Conservation (phyloP, 371 early-diverging fungal species). For the Actinomortierella wolfii region DNA sequence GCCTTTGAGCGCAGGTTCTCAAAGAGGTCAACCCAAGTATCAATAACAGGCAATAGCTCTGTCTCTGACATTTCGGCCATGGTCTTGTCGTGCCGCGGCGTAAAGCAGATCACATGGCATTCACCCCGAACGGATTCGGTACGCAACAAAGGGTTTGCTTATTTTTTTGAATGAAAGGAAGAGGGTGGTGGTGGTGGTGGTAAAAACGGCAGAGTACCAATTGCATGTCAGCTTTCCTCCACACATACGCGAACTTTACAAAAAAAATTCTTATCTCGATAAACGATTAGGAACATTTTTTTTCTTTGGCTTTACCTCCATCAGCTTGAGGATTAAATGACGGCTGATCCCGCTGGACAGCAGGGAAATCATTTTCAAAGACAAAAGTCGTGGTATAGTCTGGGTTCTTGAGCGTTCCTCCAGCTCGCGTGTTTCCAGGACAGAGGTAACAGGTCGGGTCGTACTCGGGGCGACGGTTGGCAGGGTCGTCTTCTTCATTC, state of each 20-base stretch:
- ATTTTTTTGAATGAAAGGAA: no score
- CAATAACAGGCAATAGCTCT: conserved; percentile 71
- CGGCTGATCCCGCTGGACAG: conserved; percentile 76
- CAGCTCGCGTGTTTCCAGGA: conserved; percentile 84
- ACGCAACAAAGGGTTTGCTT: conserved; percentile 52
- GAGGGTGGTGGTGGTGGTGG: no score
- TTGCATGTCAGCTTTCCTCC: no score
- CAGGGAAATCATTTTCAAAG: conserved; percentile 92
- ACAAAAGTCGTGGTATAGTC: conserved; percentile 74
- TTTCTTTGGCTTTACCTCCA: background rate
- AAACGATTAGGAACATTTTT: no score
- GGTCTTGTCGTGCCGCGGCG: conserved; percentile 86
- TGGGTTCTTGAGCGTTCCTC: conserved; percentile 67
- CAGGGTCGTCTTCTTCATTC: conserved; percentile 58
- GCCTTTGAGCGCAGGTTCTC: conserved; percentile 49
- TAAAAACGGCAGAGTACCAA: no score
- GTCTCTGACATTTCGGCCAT: conserved; percentile 80
- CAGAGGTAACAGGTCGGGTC: conserved; percentile 88
- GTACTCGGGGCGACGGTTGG: conserved; percentile 60
- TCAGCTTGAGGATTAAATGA: conserved; percentile 3
- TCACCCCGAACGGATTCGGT: conserved; percentile 78
- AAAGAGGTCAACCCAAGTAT: conserved; percentile 75
- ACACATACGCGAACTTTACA: no score
- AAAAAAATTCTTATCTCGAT: no score
- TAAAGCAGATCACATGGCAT: conserved; percentile 90